phyloP scores from a whole-genome alignment of 768 basidiomycete genomes.

The Tylopilus rubrobrunneus region DNA sequence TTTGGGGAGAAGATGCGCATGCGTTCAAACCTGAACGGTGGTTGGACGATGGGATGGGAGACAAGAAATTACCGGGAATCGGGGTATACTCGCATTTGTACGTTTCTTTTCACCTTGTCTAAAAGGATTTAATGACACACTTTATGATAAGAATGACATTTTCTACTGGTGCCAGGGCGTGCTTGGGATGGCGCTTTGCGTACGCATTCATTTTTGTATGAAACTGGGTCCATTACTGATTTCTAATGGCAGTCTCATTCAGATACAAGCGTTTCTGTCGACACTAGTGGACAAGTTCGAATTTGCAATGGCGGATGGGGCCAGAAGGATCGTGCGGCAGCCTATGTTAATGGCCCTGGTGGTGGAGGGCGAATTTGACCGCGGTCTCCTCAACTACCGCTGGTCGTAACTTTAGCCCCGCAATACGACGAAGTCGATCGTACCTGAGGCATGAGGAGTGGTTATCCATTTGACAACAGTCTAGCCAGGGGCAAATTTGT shows the following conservation, averaged over 20 bases:
- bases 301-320: constrained; percentile 34
- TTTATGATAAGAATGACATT: constrained; percentile 15
- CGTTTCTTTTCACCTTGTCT: background rate
- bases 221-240: background rate
- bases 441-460: background rate
- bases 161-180: constrained; percentile 11
- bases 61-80: constrained; percentile 7
- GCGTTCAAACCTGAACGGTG: constrained; percentile 17
- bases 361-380: constrained; percentile 29
- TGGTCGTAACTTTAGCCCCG: constrained; percentile 16
- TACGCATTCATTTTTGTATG: constrained; percentile 1
- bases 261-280: constrained; percentile 55
- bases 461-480: no score
- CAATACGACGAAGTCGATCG: background rate
- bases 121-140: background rate
- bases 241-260: constrained; percentile 31
- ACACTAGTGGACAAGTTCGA: constrained; percentile 53
- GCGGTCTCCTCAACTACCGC: constrained; percentile 29
- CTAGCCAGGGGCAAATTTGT: no score
- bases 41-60: background rate
- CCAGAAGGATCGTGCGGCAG: constrained; percentile 21
- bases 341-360: constrained; percentile 31
- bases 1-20: constrained; percentile 28
- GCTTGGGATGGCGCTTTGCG: constrained; percentile 30
- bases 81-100: constrained; percentile 17